Base-by-base conservation (phyloP, 371 early-diverging fungal genomes). In the Mortierella sp. region DNA sequence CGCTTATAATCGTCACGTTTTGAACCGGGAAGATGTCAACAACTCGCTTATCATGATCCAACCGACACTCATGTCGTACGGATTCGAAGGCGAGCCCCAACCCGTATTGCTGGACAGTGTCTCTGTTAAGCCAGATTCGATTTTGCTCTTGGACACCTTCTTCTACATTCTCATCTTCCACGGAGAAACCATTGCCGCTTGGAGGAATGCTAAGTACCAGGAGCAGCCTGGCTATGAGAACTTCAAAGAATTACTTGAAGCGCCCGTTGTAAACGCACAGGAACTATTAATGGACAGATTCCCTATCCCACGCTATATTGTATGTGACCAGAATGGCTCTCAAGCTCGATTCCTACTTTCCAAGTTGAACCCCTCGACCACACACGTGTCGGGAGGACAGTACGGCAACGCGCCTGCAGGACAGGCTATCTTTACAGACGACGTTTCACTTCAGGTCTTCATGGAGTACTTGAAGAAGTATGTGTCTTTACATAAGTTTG, bases 291-390 rank as follows among this genome's bases (percentile, higher is more conserved):
- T 92, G 22, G 97, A 97, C 49, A 90, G 99, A 70, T 97, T 99
- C 91, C 99, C 99, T 12, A 94, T 99, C 49, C 99, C 99, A 8
- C 95, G 99, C 75, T 99, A 98, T 85, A 95, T 99, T 85, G 98
- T 95, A 40, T 97, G 98, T 77, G 97, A 98, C 80, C 97, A 98
- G 85, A 92, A 96, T 71, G 97, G 98, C 30, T 99, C 99, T 5
- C 99, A 99, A 88, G 99, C 99, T 24, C 96, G 99, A 79, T 99
- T 99, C 94, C 87, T 99, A 74, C 90, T 99, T 37, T 94, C 96
- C 72, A 99, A 99, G 86, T 92, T 99, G 55, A 99, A 99, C 84
- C 99, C 99, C 45, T 97, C 97, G n/a, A 96, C 96, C 1, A 98
- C 98, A 11, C 98, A 99, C 81, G 89, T 89, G 37, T 91, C 92